These are phyloP conservation scores for Seminavis robusta DNA, from an alignment of 108 stramenopile genomes.

Conservation along the genomic window DNA sequence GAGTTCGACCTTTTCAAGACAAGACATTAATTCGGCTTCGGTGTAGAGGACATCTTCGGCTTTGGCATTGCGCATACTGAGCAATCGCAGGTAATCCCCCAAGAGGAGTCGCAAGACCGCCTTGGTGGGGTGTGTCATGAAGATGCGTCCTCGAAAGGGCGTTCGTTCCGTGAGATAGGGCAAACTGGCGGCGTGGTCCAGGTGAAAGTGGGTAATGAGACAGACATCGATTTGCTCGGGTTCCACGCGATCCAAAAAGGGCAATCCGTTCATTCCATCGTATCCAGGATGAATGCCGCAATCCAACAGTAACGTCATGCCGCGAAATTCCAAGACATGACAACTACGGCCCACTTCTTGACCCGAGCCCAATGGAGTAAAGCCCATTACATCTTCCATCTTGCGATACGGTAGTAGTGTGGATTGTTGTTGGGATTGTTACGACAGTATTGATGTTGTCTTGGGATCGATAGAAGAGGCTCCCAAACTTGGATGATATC, in stretches of 20 bases:
- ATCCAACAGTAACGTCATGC: conserved; percentile 92
- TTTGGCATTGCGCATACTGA: conserved; percentile 73
- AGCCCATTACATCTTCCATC: conserved; percentile 79
- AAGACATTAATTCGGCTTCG: conserved; percentile 86
- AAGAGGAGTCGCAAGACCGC: conserved; percentile 92
- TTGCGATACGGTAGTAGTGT: background rate
- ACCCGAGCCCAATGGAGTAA: conserved; percentile 70
- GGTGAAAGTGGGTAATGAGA: conserved; percentile 94
- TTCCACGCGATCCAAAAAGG: conserved; percentile 87
- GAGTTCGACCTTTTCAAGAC: conserved; percentile 93
- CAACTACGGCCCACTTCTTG: conserved; percentile 99
- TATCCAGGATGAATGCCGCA: conserved; percentile 98
- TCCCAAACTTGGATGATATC: no score
- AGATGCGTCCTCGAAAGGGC: conserved; percentile 89
- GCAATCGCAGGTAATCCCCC: conserved; percentile 86
- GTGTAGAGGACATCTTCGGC: conserved; percentile 86
- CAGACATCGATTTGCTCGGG: conserved; percentile 86
- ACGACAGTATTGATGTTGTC: no score
- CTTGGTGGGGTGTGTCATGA: conserved; percentile 99
- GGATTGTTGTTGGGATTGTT: no score
- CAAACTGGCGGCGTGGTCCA: conserved; percentile 96
- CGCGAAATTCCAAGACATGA: conserved; percentile 93
- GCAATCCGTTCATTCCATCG: conserved; percentile 89
- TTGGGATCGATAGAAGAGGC: no score
- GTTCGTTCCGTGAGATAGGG: conserved; percentile 99